Percentiles rank a stretch among this genome's conserved stretches.
Conservation (phyloP, 2,329 filamentous ascomycete genomes). For the Colletotrichum higginsianum region DNA sequence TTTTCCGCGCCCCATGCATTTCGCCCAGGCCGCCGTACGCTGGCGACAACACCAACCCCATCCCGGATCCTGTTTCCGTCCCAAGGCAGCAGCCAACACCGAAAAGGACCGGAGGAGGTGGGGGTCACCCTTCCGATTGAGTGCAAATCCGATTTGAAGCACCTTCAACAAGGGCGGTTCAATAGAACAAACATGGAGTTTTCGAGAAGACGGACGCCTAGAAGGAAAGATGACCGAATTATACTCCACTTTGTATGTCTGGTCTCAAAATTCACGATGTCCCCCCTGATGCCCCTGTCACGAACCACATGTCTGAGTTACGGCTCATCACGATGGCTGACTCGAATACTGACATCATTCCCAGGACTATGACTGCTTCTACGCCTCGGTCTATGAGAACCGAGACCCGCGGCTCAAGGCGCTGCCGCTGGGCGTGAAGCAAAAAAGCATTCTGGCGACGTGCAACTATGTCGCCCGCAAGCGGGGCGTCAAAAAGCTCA, state of each 20-base stretch:
- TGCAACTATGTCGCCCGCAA: conserved; percentile 94
- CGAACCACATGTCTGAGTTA: conserved; percentile 23
- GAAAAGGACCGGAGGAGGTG: conserved; percentile 16
- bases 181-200: conserved; percentile 49
- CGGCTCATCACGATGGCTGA: conserved; percentile 1
- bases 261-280: conserved; percentile 6
- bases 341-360: conserved; percentile 13
- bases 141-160: neutral
- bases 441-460: conserved; percentile 93
- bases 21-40: conserved; percentile 19
- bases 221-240: conserved; percentile 74
- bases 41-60: conserved; percentile 10
- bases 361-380: conserved; percentile 91
- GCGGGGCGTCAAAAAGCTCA: conserved; percentile 83
- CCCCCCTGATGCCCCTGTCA: conserved; percentile 36
- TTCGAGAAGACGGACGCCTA: conserved; percentile 52
- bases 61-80: conserved; percentile 22
- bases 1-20: conserved; percentile 15
- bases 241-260: conserved; percentile 84
- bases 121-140: conserved; percentile 4
- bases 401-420: conserved; percentile 81
- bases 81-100: conserved; percentile 11
- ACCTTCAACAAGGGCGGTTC: neutral
- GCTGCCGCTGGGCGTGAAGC: conserved; percentile 85
- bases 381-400: conserved; percentile 90